Conservation (phyloP, 352 stramenopile species). For the Blastocystis sp. region DNA sequence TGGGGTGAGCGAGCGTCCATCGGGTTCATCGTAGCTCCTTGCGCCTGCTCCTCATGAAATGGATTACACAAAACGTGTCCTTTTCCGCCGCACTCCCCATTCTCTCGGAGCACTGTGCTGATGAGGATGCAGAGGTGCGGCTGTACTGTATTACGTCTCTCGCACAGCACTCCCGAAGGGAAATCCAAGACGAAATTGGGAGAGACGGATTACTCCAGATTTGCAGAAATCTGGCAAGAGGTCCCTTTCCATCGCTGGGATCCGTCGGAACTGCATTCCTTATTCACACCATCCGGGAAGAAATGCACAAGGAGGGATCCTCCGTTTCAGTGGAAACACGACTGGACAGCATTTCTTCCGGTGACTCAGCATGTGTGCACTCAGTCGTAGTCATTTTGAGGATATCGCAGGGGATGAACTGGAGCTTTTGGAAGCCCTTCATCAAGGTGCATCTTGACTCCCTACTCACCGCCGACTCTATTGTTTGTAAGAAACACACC, state of each 20-base stretch:
- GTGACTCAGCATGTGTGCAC: background rate
- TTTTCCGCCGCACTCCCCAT: background rate
- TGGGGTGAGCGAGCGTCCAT: background rate
- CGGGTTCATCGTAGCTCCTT: background rate
- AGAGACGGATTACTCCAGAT: background rate
- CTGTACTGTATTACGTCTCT: background rate
- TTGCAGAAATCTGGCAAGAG: background rate
- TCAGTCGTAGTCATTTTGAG: conserved; percentile 7
- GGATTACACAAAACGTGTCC: background rate
- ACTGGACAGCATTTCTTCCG: background rate
- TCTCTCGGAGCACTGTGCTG: background rate
- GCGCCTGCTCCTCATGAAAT: conserved; percentile 4
- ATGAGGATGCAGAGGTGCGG: background rate
- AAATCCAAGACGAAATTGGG: background rate
- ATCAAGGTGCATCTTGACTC: background rate
- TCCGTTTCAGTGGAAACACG: background rate
- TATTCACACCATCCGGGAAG: background rate
- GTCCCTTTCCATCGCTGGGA: background rate
- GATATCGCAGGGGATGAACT: background rate
- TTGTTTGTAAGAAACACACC: background rate
- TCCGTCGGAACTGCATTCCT: background rate
- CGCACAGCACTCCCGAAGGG: background rate
- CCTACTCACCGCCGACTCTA: background rate
- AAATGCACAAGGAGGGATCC: background rate
- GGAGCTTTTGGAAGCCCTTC: conserved; percentile 29